A percentile compares a stretch with the other conserved stretches of the same genome.
These are phyloP conservation scores for Gliomastix tumulicola DNA, from an alignment of 2,329 filamentous ascomycete genomes.

Conservation along the genomic window DNA sequence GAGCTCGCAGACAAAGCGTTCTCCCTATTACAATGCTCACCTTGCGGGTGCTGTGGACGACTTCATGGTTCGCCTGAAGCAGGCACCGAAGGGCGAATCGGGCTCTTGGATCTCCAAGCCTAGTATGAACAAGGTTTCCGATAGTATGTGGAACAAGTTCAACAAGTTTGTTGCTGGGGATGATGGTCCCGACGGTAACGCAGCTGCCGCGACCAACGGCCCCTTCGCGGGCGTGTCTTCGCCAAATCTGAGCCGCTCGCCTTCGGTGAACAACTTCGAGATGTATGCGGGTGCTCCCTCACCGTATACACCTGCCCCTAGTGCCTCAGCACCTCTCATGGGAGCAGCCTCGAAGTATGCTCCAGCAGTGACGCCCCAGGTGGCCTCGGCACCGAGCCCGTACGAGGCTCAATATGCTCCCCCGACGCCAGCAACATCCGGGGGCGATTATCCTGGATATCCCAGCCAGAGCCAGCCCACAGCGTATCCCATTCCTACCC, in stretches of 20 bases:
- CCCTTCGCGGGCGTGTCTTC: conserved; percentile 78
- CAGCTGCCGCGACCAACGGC: conserved; percentile 53
- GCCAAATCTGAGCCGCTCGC: conserved; percentile 66
- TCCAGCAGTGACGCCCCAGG: conserved; percentile 12
- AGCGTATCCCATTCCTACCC: no score
- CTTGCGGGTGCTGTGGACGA: conserved; percentile 77
- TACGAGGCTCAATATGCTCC: conserved; percentile 45
- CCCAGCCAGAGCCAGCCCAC: no score
- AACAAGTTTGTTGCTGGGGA: conserved; percentile 95
- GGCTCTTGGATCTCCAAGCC: conserved; percentile 91
- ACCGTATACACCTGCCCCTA: conserved; percentile 8
- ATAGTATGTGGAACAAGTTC: conserved; percentile 84
- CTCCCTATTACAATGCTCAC: conserved; percentile 74
- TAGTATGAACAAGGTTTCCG: conserved; percentile 92
- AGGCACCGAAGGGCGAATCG: conserved; percentile 74
- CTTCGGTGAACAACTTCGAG: conserved; percentile 66
- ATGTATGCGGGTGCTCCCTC: conserved; percentile 48
- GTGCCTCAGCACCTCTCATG: conserved; percentile 21
- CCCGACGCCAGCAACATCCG: conserved; percentile 3
- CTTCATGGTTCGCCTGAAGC: conserved; percentile 72
- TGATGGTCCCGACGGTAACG: conserved; percentile 65
- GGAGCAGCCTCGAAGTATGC: conserved; percentile 31
- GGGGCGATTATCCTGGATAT: conserved; percentile 17
- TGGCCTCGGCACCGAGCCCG: conserved; percentile 11
- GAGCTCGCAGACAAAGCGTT: conserved; percentile 73